phyloP scores from a whole-genome alignment of 345 rosid genomes.

The Erucastrum elatum region DNA sequence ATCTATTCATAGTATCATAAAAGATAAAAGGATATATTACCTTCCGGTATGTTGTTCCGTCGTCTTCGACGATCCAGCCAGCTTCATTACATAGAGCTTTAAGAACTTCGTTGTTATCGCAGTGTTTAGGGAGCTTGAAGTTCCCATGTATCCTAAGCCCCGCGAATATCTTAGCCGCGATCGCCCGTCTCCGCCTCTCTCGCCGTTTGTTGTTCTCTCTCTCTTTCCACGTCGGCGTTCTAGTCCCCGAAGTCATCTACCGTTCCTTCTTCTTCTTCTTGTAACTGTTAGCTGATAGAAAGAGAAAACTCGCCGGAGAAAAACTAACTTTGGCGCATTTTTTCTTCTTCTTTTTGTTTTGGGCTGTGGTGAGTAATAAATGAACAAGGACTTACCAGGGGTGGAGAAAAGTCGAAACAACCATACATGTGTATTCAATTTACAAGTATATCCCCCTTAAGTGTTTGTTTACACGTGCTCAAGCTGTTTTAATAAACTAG shows the following conservation, averaged over 20 bases:
- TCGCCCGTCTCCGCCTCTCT: constrained; percentile 87
- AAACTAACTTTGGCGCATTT: constrained; percentile 28
- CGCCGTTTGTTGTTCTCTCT: constrained; percentile 95
- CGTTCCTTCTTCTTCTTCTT: not conserved
- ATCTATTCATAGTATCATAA: constrained; percentile 24
- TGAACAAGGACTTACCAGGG: constrained; percentile 31
- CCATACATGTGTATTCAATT: constrained; percentile 20
- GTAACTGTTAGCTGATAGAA: not conserved
- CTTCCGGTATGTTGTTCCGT: constrained; percentile 97
- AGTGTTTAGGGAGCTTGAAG: constrained; percentile 94
- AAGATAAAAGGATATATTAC: constrained; percentile 35
- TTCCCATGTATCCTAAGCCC: constrained; percentile 91
- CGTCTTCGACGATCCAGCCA: constrained; percentile 96
- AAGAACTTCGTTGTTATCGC: constrained; percentile 95
- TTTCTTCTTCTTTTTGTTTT: not conserved
- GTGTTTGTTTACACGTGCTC: constrained; percentile 57
- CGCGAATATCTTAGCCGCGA: constrained; percentile 91
- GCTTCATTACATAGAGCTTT: constrained; percentile 96
- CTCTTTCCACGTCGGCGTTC: constrained; percentile 99
- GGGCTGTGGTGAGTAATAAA: constrained; percentile 30
- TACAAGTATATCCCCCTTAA: constrained; percentile 31
- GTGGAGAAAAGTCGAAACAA: constrained; percentile 3
- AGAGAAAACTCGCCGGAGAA: constrained; percentile 27
- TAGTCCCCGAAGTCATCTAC: constrained; percentile 81
- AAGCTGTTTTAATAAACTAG: constrained; percentile 25